Evolutionary conservation across 345 rosid genomes (phyloP), one percentile per base, ranked within the genome.

Genomic region (Rhodamnia rubescens): DNA sequence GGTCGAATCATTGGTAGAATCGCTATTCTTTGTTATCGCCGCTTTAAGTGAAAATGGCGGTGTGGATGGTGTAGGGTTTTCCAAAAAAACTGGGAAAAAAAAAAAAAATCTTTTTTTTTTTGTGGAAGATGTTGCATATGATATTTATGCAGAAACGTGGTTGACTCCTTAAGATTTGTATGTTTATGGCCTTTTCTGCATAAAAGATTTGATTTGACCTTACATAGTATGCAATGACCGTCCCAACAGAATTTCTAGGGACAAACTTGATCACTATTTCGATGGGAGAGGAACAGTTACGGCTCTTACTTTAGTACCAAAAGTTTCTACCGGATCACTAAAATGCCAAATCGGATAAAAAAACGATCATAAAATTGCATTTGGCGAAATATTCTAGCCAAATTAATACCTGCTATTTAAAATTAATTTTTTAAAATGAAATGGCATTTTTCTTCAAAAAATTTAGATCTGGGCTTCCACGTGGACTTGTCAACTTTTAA

Each of bases 1-100:
- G 88, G 74, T 89, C 90, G 78, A 87, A 87, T 88, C 90, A 89
- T 5, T 84, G 78, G 86, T 82, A 69, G 54, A 89, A 87, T 47
- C 87, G 87, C n/a, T 89, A 89, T 52, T 89, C 90, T 54, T 85
- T 87, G 87, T 84, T 55, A 57, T 89, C 89, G 26, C 53, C 57
- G 52, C 87, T 69, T 82, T 51, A 82, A 24, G 61, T 8, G 84
- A 85, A 85, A 27, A 85, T 82, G 81, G 82, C 61, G 14, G 87
- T 82, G 84, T 59, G 87, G 87, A 85, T 44, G 51, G 40, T 54
- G 42, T 86, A n/a, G n/a, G n/a, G n/a, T n/a, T n/a, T n/a, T n/a
- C n/a, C n/a, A n/a, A n/a, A n/a, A n/a, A n/a, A n/a, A n/a, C n/a
- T n/a, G n/a, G n/a, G n/a, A n/a, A n/a, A n/a, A n/a, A n/a, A n/a